Conservation (phyloP, 345 rosid species). For the Pelargonium nanum region DNA sequence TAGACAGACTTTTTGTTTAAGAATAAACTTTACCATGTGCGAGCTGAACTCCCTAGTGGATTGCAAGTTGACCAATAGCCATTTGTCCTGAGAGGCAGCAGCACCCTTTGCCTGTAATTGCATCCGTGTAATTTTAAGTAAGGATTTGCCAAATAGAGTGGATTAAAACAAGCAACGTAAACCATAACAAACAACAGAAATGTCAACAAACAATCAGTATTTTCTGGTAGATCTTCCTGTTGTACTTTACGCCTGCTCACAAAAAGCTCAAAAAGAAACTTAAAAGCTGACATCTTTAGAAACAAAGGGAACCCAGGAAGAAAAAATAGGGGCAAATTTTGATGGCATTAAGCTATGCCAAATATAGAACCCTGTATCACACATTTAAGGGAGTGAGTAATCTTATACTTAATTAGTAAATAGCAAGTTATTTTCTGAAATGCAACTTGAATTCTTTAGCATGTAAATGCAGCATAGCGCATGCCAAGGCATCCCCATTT, state of each 20-base stretch:
- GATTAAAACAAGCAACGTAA: background rate
- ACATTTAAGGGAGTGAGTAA: too few species aligned
- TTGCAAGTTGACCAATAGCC: conserved; percentile 94
- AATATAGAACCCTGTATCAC: too few species aligned
- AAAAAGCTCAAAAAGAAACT: background rate
- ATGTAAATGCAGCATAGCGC: too few species aligned
- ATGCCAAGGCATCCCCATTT: too few species aligned
- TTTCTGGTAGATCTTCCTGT: background rate
- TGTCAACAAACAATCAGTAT: background rate
- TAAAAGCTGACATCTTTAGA: background rate
- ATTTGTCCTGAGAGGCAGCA: conserved; percentile 74
- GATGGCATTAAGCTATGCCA: too few species aligned
- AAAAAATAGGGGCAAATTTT: too few species aligned
- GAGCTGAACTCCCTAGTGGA: conserved; percentile 89
- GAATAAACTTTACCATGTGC: conserved; percentile 48
- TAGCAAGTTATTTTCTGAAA: too few species aligned
- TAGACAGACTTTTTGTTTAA: background rate
- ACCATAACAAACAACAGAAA: too few species aligned
- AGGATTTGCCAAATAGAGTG: background rate
- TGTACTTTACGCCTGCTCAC: background rate
- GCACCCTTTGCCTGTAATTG: conserved; percentile 58
- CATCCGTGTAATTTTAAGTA: background rate
- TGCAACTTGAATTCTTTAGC: too few species aligned
- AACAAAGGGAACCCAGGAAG: background rate
- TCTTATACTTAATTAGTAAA: too few species aligned